Base-by-base conservation (phyloP, 2,329 filamentous ascomycete species). In the Fusarium liriodendri region DNA sequence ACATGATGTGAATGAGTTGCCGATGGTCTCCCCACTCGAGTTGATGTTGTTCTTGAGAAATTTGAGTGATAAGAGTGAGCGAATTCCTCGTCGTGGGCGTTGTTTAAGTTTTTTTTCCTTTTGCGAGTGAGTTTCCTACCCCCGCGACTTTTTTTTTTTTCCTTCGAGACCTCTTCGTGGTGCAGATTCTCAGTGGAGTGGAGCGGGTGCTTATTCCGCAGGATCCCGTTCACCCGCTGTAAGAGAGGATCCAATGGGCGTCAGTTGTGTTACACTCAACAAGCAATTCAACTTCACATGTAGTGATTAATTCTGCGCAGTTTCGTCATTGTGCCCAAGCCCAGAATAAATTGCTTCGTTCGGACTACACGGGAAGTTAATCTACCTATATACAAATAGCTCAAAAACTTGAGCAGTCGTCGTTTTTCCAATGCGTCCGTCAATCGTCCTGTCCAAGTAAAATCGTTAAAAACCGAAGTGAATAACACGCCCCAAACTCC, bases 1-100 rank as follows among this genome's bases (percentile, higher is more conserved):
- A 77, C 84, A 87, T 40, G 67, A 45, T 22, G 58, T 22, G 58
- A 47, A 35, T 37, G 52, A 29, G 32, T 62, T 16, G 32, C 22
- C 11, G 13, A 37, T 54, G 47, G 6, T 32, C 18, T 54, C 10
- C 47, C 11, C 18, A 4, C 11, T 32, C 18, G 27, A 54, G 25
- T 54, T 32, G 47, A 32, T 54, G 18, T 54, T 54, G 27, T 20
- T n/a, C 18, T 54, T 54, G 27, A n/a, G 6, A 54, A 29, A 54
- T 20, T n/a, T 32, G 27, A 54, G 47, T 32, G 27, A 47, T 6
- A 54, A 27, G 27, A 7, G 13, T 32, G 47, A 32, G 47, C 18
- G 47, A 54, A 29, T 38, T 42, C 33, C 52, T 25, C 52, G n/a
- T 57, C 32, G 52, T 37, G 29, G 18, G 42, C 45, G 40, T 62